Evolutionary conservation across 805 yeast genomes (phyloP), one percentile per base, ranked within the genome.

Genomic region (Candida arabinofermentans): DNA sequence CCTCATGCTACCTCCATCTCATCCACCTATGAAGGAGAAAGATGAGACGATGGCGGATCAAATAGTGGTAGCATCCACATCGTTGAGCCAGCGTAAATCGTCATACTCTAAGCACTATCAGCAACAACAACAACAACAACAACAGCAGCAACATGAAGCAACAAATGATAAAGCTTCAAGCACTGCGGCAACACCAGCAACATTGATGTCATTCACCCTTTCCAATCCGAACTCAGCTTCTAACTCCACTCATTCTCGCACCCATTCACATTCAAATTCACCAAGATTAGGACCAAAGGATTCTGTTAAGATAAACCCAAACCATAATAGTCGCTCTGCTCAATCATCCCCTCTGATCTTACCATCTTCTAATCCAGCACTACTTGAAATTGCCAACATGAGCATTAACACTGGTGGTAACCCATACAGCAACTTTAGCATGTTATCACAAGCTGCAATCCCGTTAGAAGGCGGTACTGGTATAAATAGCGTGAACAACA

Each of bases 291-390:
- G 41, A 14, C 47, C 59, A 14, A 18, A 50, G 12, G 61, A 62
- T 31, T 57, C 48, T 35, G 65, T 65, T 8, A 24, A 62, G 13
- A 44, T 48, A 13, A 65, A 65, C 39, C 65, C 65, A 6, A 53
- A 57, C 21, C 66, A 59, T 39, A 47, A 53, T 35, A 51, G 57
- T 9, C 50, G 50, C 12, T 57, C 62, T 2, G 55, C 59, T 0
- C 59, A 58, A 16, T 65, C 68, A 1, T 61, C 67, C 3, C 69
- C 70, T 0, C 66, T 65, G 14, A 64, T 65, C n/a, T 42, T 65
- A 21, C 68, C 69, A 4, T 59, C 63, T 0, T 62, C 67, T 0
- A 51, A 42, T 10, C 39, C 41, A 54, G 1, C 31, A 40, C 5
- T 23, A 46, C 16, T 16, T 48, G n/a, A 37, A 34, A 5, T 34